Conservation (phyloP, 2,329 filamentous ascomycete genomes). For the Zasmidium cellare region DNA sequence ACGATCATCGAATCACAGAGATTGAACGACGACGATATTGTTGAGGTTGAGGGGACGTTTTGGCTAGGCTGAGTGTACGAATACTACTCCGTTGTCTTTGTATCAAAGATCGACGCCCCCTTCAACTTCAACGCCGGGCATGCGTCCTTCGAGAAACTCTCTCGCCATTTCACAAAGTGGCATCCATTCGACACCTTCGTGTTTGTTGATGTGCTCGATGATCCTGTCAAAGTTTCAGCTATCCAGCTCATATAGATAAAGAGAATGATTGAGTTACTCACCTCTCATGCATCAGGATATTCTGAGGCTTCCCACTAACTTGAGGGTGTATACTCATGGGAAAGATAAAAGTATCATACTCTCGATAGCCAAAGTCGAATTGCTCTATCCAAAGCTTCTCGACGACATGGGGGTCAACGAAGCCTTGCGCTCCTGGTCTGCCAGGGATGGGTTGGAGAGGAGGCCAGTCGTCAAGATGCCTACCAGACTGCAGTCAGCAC, state of each 20-base stretch:
- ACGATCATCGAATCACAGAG: too few relatives aligned
- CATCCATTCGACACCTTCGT: conserved; percentile 48
- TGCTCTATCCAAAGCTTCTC: conserved; percentile 49
- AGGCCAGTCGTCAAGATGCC: conserved; percentile 49
- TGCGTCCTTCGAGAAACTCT: conserved; percentile 26
- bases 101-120: conserved; percentile 29
- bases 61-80: too few relatives aligned
- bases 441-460: conserved; percentile 16
- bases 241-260: neutral
- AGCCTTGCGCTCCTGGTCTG: conserved; percentile 37
- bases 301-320: conserved; percentile 50
- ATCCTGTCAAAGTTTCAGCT: conserved; percentile 20
- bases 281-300: conserved; percentile 48
- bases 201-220: conserved; percentile 48
- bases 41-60: too few relatives aligned
- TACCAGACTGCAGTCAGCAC: neutral
- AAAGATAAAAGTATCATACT: conserved; percentile 50
- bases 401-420: conserved; percentile 43
- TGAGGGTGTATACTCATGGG: conserved; percentile 51
- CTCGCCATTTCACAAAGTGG: conserved; percentile 35
- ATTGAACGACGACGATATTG: too few relatives aligned
- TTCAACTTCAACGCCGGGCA: conserved; percentile 36
- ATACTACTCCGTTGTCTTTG: too few relatives aligned
- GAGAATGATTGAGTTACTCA: neutral
- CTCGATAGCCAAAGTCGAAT: conserved; percentile 47